Evolutionary conservation across 345 rosid species (phyloP), one percentile per base, ranked within the genome.

Genomic region (Stellera chamaejasme): DNA sequence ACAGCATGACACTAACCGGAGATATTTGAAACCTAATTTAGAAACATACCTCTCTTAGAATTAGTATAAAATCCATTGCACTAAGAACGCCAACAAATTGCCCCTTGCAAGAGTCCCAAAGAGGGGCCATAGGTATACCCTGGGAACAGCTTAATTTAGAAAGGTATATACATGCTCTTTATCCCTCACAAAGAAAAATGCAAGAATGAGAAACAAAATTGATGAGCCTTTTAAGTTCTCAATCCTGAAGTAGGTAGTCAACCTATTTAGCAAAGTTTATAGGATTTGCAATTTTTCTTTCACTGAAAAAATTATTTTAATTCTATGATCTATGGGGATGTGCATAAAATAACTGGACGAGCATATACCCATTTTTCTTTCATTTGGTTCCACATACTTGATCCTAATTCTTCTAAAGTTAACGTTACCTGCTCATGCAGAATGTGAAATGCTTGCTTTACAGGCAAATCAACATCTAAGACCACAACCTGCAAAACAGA

Each of bases 1-100:
- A 19, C 23, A 19, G 23, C 23, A 19, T 19, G 23, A 19, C 23
- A 19, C 23, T 19, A 19, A 19, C 23, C 1, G 23, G 23, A 19
- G 39, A 48, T 32, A 32, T 32, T 8, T 41, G 11, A 56, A 56
- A 36, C 42, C 23, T 32, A 54, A 48, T 26, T 12, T 32, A 25
- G 10, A 12, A 44, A 27, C 77, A 66, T 63, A 83, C 90, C 94
- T 82, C 90, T 72, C 74, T 79, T 57, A 85, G 55, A 72, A 85
- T 85, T 60, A 85, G 64, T 65, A 85, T 82, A 59, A 85, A 85
- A 63, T 85, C 94, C 45, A 60, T 66, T 19, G 80, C 90, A 60
- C 82, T 79, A 45, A 85, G 78, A 62, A 85, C 87, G 43, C 94
- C 94, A 65, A 85, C 80, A 65, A 85, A 82, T 59, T 68, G 82